Percentiles rank a stretch among this genome's conserved stretches.
phyloP scores from a whole-genome alignment of 208 protist species.

The Crithidia thermophila region DNA sequence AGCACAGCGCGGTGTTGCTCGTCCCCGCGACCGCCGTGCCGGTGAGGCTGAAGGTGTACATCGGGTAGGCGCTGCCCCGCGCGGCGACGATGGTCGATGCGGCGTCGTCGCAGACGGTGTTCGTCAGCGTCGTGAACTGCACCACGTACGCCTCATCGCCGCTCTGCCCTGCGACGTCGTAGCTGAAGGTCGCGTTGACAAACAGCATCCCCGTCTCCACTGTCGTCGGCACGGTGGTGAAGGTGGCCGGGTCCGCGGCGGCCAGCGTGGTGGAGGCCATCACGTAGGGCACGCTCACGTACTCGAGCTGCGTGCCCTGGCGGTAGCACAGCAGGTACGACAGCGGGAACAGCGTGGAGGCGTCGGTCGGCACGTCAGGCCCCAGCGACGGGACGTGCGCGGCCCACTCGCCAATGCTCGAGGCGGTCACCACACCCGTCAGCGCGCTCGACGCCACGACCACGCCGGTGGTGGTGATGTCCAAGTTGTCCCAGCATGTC shows the following conservation, averaged over 20 bases:
- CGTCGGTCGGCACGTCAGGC: conserved; percentile 44
- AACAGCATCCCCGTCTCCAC: conserved; percentile 64
- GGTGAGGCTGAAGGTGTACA: conserved; percentile 64
- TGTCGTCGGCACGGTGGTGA: conserved; percentile 48
- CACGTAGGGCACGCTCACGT: conserved; percentile 62
- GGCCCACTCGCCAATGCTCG: conserved; percentile 38
- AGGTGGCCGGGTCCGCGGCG: conserved; percentile 58
- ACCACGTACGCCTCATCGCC: conserved; percentile 83
- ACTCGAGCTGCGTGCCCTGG: conserved; percentile 69
- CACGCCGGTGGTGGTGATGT: conserved; percentile 30
- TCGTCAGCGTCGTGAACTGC: conserved; percentile 53
- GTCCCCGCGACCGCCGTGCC: conserved; percentile 26
- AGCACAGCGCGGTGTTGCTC: conserved; percentile 72
- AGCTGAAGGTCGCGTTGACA: conserved; percentile 60
- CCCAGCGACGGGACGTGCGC: conserved; percentile 85
- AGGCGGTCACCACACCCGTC: conserved; percentile 14
- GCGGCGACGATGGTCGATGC: conserved; percentile 38
- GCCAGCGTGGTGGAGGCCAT: conserved; percentile 11
- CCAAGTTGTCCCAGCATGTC: conserved; percentile 74
- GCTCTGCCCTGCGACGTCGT: conserved; percentile 22
- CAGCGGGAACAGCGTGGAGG: conserved; percentile 59
- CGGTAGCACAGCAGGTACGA: conserved; percentile 84
- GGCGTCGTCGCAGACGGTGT: conserved; percentile 72
- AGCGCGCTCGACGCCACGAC: conserved; percentile 40
- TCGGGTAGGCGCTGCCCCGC: conserved; percentile 44